Conservation (phyloP, 768 basidiomycete genomes). For the Serendipita sp. region DNA sequence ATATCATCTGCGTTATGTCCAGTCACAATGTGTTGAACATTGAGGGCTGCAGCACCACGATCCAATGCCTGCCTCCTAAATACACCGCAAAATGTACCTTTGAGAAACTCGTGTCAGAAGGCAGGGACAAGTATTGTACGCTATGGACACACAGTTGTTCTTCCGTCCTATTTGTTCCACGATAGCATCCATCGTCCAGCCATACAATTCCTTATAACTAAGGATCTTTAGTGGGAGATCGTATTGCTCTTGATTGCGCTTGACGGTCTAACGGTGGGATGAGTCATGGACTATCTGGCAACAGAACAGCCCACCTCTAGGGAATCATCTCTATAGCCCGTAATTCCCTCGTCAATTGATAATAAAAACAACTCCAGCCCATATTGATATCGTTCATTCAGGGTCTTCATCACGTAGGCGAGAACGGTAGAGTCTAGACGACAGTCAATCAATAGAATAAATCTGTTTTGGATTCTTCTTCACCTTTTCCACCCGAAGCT, state of each 20-base stretch:
- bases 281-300: not conserved
- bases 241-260: conserved; percentile 92
- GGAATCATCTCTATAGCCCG: conserved; percentile 94
- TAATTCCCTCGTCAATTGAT: conserved; percentile 97
- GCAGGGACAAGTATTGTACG: not conserved
- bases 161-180: conserved; percentile 90
- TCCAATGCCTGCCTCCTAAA: conserved; percentile 94
- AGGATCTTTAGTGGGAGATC: conserved; percentile 90
- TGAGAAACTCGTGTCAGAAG: not conserved
- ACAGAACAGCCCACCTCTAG: conserved; percentile 45
- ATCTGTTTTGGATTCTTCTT: conserved; percentile 10
- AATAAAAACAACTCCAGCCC: conserved; percentile 80
- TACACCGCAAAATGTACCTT: conserved; percentile 88
- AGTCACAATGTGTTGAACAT: conserved; percentile 94
- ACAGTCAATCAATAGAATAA: not conserved
- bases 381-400: conserved; percentile 90
- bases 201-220: conserved; percentile 90
- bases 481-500: conserved; percentile 96
- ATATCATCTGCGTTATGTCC: conserved; percentile 99
- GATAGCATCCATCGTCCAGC: conserved; percentile 98
- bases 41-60: conserved; percentile 73
- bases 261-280: conserved; percentile 60
- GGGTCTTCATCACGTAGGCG: conserved; percentile 88
- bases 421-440: conserved; percentile 85
- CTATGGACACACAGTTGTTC: conserved; percentile 58